phyloP scores from a whole-genome alignment of 2,329 filamentous ascomycete species.

The Claviceps monticola region DNA sequence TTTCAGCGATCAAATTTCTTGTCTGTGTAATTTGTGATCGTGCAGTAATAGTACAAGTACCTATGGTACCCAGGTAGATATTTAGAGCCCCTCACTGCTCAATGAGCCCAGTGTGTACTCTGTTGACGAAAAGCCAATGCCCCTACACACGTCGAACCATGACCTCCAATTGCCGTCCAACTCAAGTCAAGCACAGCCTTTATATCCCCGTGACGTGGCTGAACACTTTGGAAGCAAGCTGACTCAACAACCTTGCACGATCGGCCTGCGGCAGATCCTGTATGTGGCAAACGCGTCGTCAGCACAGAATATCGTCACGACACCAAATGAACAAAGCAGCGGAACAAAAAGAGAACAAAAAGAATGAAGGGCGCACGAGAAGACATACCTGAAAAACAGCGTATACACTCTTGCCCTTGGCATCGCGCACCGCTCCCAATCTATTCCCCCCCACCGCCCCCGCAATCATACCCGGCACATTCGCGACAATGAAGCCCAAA shows the following conservation, averaged over 20 bases:
- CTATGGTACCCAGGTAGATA: background rate
- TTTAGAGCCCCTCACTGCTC: background rate
- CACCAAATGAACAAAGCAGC: background rate
- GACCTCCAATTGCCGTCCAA: background rate
- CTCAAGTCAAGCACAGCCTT: background rate
- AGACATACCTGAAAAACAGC: slow-evolving; percentile 54
- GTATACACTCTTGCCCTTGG: slow-evolving; percentile 90
- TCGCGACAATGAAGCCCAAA: slow-evolving; percentile 89
- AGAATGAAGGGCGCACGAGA: background rate
- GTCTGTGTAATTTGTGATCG: background rate
- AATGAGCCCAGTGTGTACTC: background rate
- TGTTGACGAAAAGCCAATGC: background rate
- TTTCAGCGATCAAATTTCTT: background rate
- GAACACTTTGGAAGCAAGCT: slow-evolving; percentile 77
- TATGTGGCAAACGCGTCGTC: background rate
- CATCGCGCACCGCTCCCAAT: slow-evolving; percentile 78
- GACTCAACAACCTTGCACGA: slow-evolving; percentile 65
- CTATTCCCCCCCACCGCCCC: slow-evolving; percentile 87
- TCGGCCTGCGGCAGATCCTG: slow-evolving; percentile 76
- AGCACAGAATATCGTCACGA: background rate
- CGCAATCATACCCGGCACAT: slow-evolving; percentile 76
- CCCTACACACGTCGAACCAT: background rate
- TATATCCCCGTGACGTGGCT: slow-evolving; percentile 53
- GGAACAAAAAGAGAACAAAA: too few species aligned
- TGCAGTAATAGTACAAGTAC: background rate